Base-by-base conservation (phyloP, 352 stramenopile species). In the Pythium oligandrum region DNA sequence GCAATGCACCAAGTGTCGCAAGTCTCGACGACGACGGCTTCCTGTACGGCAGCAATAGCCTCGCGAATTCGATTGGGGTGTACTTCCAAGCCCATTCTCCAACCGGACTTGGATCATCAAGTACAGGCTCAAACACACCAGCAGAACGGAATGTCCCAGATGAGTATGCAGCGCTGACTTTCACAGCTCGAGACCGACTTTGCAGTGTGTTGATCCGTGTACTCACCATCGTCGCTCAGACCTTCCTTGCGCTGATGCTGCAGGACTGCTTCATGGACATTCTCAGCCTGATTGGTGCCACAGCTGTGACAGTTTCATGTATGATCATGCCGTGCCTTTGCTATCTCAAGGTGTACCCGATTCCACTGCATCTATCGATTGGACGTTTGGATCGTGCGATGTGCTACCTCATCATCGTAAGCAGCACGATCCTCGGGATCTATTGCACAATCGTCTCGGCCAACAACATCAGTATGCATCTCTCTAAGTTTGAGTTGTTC, bases 301-400 rank as follows among this genome's bases (percentile, higher is more conserved):
- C 76, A 9, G 68, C 76, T 3, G 68, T 90, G 49, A 83, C 79
- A 1, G 38, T 84, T 5, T 87, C 75, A 44, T 90, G 76, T 48
- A 85, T 88, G 76, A 71, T 88, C 62, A 90, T 90, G 79, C 79
- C 75, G 35, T 88, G 79, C 44, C 53, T 88, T 35, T 88, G 79
- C 64, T 88, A 86, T 54, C 58, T 90, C n/a, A 73, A 78, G 11
- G 63, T 87, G 9, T 73, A 88, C 45, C 73, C 76, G 11, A 88
- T 83, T 42, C 57, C 69, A 1, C 79, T 62, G 4, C 49, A 74
- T 12, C 74, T 60, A 31, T 83, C 81, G 39, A 48, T 71, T 6
- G 71, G 76, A 5, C 63, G 70, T 32, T 85, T 66, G 51, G 75
- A 84, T 45, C 65, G 69, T 17, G 62, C 64, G 10, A 47, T 88